phyloP scores from a whole-genome alignment of 2,329 filamentous ascomycete genomes.

The Lachnellula cervina region DNA sequence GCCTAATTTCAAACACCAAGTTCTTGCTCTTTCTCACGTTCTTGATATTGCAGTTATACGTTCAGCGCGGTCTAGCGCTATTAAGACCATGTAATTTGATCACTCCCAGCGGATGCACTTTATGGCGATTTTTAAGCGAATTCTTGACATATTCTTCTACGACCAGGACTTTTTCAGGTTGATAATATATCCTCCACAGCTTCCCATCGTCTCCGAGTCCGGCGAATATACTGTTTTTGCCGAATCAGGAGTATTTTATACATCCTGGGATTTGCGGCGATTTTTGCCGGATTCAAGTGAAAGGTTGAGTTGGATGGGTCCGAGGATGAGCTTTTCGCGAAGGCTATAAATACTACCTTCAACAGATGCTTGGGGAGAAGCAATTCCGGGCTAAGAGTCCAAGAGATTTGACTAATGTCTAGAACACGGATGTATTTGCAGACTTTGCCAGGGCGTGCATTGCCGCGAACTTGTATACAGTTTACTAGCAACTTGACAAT shows the following conservation, averaged over 20 bases:
- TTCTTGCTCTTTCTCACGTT: constrained; percentile 29
- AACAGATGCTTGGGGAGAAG: constrained; percentile 27
- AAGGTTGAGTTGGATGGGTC: constrained; percentile 26
- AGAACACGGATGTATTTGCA: constrained; percentile 19
- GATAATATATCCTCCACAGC: constrained; percentile 33
- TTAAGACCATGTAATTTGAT: constrained; percentile 29
- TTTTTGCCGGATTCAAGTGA: constrained; percentile 25
- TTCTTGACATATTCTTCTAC: not conserved
- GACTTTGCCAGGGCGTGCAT: constrained; percentile 16
- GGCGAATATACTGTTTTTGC: constrained; percentile 34
- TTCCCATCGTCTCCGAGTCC: constrained; percentile 24
- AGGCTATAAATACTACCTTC: constrained; percentile 24
- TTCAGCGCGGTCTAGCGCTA: constrained; percentile 29
- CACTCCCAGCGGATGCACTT: constrained; percentile 22
- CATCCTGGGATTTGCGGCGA: constrained; percentile 27
- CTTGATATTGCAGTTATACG: constrained; percentile 34
- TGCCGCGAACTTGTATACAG: constrained; percentile 2
- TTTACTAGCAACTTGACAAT: not conserved
- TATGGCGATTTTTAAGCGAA: not conserved
- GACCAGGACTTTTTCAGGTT: constrained; percentile 33
- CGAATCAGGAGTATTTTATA: constrained; percentile 30
- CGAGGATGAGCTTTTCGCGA: constrained; percentile 24
- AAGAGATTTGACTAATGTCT: constrained; percentile 23
- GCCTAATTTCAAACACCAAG: constrained; percentile 29
- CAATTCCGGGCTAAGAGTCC: constrained; percentile 34